Conservation (phyloP, 208 protist genomes). For the Crithidia brevicula region DNA sequence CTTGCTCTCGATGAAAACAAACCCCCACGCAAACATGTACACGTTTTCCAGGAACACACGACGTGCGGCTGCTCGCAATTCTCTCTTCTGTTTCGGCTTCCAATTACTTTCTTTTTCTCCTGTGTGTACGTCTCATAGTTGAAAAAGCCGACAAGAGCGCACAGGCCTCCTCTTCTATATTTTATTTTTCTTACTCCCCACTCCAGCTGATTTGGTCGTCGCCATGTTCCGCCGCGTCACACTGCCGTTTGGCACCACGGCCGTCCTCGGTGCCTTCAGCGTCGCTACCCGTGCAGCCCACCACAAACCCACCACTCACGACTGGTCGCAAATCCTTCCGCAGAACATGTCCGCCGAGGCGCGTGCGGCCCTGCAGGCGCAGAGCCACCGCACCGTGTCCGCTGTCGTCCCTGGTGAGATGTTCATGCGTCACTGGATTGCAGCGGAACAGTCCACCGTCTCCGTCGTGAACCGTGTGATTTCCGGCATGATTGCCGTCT, state of each 20-base stretch:
- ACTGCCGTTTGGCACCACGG: constrained; percentile 34
- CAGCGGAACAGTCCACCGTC: constrained; percentile 86
- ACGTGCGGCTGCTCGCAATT: no score
- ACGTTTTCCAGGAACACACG: no score
- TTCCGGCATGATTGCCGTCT: constrained; percentile 82
- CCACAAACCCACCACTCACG: constrained; percentile 79
- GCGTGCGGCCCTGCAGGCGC: constrained; percentile 39
- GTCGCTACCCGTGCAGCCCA: constrained; percentile 44
- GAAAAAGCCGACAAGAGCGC: no score
- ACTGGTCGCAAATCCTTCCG: constrained; percentile 72
- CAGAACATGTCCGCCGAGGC: constrained; percentile 63
- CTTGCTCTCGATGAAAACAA: no score
- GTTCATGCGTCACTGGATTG: constrained; percentile 94
- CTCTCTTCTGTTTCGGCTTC: no score
- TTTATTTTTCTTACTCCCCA: no score
- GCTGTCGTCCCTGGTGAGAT: constrained; percentile 88
- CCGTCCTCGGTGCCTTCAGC: constrained; percentile 27
- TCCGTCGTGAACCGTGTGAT: constrained; percentile 90
- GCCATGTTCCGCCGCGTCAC: constrained; percentile 65
- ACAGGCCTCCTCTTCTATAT: no score
- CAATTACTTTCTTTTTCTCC: no score
- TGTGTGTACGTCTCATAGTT: no score
- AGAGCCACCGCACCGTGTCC: constrained; percentile 79
- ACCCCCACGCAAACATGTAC: no score
- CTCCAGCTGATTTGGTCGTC: no score